phyloP scores from a whole-genome alignment of 768 basidiomycete genomes.

The Leccinum variicolor region DNA sequence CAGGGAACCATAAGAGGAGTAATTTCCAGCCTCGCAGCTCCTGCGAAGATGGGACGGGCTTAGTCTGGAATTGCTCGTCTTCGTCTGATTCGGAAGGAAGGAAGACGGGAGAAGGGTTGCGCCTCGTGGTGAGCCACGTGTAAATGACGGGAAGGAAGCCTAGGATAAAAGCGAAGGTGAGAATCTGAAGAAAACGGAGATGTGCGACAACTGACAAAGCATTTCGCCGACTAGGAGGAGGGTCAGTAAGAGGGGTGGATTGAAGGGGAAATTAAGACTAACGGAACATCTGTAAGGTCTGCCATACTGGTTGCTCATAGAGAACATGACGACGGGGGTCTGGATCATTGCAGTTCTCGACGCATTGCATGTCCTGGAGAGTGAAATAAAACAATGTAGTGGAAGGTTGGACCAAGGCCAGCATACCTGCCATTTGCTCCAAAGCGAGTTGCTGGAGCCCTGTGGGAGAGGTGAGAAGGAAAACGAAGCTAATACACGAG shows the following conservation, averaged over 20 bases:
- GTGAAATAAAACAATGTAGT: not conserved
- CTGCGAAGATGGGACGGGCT: slow-evolving; percentile 29
- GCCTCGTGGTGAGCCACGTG: slow-evolving; percentile 54
- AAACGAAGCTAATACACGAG: rapidly evolving
- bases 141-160: slow-evolving; percentile 85
- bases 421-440: slow-evolving; percentile 79
- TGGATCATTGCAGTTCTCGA: slow-evolving; percentile 80
- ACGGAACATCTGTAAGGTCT: slow-evolving; percentile 89
- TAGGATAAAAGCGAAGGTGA: slow-evolving; percentile 32
- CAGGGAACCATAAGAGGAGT: slow-evolving; percentile 83
- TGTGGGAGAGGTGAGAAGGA: slow-evolving; percentile 25
- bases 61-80: slow-evolving; percentile 38
- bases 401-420: not conserved
- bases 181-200: slow-evolving; percentile 15
- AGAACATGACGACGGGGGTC: slow-evolving; percentile 61
- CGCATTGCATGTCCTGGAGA: slow-evolving; percentile 92
- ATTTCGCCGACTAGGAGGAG: slow-evolving; percentile 81
- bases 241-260: slow-evolving; percentile 28
- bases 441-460: slow-evolving; percentile 80
- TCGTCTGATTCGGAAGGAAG: slow-evolving; percentile 51
- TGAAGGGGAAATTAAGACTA: slow-evolving; percentile 32
- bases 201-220: slow-evolving; percentile 60
- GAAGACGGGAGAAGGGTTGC: slow-evolving; percentile 46
- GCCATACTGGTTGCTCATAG: slow-evolving; percentile 95
- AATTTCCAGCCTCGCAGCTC: slow-evolving; percentile 65